Percentiles rank a stretch among this genome's conserved stretches.
phyloP scores from a whole-genome alignment of 495 filamentous ascomycete species.

The Penicillium bialowiezense region DNA sequence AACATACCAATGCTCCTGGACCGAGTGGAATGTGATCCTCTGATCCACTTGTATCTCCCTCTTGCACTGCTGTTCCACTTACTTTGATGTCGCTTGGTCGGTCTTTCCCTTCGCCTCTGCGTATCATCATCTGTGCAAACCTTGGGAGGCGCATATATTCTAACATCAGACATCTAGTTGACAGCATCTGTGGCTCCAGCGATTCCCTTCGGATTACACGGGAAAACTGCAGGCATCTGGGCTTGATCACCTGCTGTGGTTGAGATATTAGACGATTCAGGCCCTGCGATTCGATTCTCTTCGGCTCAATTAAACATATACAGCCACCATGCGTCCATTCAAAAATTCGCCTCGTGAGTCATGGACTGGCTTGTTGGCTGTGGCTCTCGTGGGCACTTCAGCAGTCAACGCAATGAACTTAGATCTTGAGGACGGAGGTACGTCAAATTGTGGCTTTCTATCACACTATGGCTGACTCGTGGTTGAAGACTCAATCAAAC shows the following conservation, averaged over 20 bases:
- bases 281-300: not conserved
- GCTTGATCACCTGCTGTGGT: not conserved
- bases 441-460: not conserved
- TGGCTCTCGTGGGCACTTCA: conserved; percentile 15
- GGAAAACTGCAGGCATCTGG: not conserved
- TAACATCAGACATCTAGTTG: too few species aligned
- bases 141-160: not conserved
- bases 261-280: not conserved
- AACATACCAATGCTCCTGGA: conserved; percentile 25
- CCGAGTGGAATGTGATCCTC: conserved; percentile 18
- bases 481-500: conserved; percentile 45
- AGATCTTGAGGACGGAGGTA: conserved; percentile 22
- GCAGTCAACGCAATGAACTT: conserved; percentile 20
- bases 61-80: not conserved
- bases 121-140: not conserved
- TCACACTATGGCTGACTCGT: not conserved
- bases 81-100: conserved; percentile 1
- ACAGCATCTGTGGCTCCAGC: too few species aligned
- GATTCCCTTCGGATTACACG: too few species aligned
- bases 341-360: conserved; percentile 10
- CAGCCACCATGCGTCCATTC: conserved; percentile 10
- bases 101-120: conserved; percentile 1
- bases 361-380: conserved; percentile 18
- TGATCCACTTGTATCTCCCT: conserved; percentile 11
- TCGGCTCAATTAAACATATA: not conserved